Percentiles rank a stretch among this genome's conserved stretches.
These are phyloP conservation scores for Lodderomyces beijingensis DNA, from an alignment of 1,139 yeast genomes.

Conservation along the genomic window DNA sequence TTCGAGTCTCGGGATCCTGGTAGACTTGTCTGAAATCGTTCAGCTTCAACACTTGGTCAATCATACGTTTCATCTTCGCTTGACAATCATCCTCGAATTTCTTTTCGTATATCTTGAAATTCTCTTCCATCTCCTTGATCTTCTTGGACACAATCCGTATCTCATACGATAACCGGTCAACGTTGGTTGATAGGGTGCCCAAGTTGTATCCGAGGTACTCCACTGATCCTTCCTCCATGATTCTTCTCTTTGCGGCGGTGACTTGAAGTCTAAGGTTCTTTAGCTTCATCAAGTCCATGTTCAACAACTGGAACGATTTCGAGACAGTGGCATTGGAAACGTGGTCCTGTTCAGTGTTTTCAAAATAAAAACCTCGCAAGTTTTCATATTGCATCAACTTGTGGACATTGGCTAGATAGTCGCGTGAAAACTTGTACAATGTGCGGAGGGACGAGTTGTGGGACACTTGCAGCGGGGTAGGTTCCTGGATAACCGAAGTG, in stretches of 20 bases:
- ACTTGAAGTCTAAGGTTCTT: constrained; percentile 27
- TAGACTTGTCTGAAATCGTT: constrained; percentile 31
- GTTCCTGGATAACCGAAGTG: constrained; percentile 43
- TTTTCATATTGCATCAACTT: constrained; percentile 19
- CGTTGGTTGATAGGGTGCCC: constrained; percentile 60
- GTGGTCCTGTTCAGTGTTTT: constrained; percentile 2
- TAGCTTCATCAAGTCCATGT: constrained; percentile 29
- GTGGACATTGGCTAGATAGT: constrained; percentile 22
- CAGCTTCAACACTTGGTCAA: constrained; percentile 34
- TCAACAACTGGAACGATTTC: constrained; percentile 25
- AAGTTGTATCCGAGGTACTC: constrained; percentile 45
- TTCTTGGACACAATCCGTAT: constrained; percentile 67
- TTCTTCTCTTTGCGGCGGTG: constrained; percentile 24
- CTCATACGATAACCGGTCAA: constrained; percentile 79
- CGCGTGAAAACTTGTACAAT: constrained; percentile 21
- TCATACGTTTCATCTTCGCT: constrained; percentile 26
- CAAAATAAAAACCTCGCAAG: constrained; percentile 14
- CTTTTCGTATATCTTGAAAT: constrained; percentile 45
- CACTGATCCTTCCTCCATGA: constrained; percentile 30
- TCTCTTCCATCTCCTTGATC: constrained; percentile 77
- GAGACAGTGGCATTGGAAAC: constrained; percentile 18
- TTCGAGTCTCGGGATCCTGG: constrained; percentile 25
- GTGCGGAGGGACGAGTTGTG: constrained; percentile 10
- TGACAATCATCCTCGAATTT: constrained; percentile 28
- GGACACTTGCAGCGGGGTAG: no score